Conservation (phyloP, 768 basidiomycete species). For the Rhodosporidiobolus sp. region DNA sequence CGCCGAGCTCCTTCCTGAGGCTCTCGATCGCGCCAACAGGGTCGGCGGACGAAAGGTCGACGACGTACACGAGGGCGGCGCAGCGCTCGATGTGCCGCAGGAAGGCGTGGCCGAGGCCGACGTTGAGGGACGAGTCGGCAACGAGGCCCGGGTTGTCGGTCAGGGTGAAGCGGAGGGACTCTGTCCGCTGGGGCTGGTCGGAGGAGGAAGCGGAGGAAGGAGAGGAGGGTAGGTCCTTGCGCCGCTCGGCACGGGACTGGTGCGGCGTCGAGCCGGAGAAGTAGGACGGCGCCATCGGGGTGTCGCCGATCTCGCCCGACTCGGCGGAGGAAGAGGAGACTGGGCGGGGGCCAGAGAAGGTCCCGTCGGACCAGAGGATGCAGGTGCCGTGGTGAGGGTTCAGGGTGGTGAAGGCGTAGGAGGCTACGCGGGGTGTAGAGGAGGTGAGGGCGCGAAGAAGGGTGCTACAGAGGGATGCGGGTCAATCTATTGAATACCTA, state of each 20-base stretch:
- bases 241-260: conserved; percentile 12
- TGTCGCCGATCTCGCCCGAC: conserved; percentile 44
- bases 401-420: conserved; percentile 90
- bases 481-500: background rate
- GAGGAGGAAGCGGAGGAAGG: background rate
- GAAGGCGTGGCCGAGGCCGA: conserved; percentile 91
- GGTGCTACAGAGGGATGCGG: conserved; percentile 68
- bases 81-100: conserved; percentile 89
- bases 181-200: conserved; percentile 45
- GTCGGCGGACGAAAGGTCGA: conserved; percentile 71
- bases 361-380: conserved; percentile 38
- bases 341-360: conserved; percentile 44
- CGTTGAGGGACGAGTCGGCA: conserved; percentile 74
- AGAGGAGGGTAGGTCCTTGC: background rate
- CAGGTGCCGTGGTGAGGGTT: conserved; percentile 92
- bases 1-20: conserved; percentile 77
- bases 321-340: conserved; percentile 51
- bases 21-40: conserved; percentile 75
- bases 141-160: conserved; percentile 96
- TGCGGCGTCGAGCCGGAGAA: conserved; percentile 21
- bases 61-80: conserved; percentile 82
- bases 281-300: conserved; percentile 12
- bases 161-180: conserved; percentile 85
- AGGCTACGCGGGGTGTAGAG: conserved; percentile 77
- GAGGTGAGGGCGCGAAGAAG: conserved; percentile 83